These are phyloP conservation scores for Dovyalis caffra DNA, from an alignment of 345 rosid genomes.

Conservation along the genomic window DNA sequence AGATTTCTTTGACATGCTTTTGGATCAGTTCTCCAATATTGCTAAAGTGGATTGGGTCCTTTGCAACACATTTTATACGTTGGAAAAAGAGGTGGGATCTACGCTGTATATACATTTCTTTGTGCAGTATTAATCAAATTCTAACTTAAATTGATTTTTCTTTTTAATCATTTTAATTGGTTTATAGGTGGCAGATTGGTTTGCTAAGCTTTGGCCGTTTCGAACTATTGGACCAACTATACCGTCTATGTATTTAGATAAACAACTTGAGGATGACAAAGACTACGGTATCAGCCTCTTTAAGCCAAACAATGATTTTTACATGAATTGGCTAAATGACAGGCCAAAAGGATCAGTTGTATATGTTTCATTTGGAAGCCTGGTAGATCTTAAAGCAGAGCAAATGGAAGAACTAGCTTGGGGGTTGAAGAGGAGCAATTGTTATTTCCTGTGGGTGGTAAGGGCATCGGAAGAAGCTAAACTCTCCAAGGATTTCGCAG, in stretches of 20 bases:
- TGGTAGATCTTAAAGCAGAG: constrained; percentile 11
- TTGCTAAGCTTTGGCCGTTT: constrained; percentile 23
- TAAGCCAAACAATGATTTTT: constrained; percentile 7
- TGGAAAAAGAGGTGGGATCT: constrained; percentile 32
- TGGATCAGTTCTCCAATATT: constrained; percentile 32
- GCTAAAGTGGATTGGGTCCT: constrained; percentile 32
- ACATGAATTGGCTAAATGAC: constrained; percentile 22
- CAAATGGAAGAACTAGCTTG: constrained; percentile 29
- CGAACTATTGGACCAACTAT: constrained; percentile 35
- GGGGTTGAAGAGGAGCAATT: constrained; percentile 14
- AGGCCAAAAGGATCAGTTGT: constrained; percentile 28
- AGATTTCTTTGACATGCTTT: background rate
- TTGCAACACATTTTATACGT: constrained; percentile 22
- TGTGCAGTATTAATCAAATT: background rate
- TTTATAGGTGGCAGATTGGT: constrained; percentile 32
- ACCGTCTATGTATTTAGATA: constrained; percentile 40
- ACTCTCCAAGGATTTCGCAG: constrained; percentile 3
- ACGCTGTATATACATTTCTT: background rate
- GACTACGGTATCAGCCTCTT: constrained; percentile 32
- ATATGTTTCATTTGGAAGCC: constrained; percentile 33
- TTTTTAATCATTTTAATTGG: background rate
- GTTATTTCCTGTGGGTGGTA: constrained; percentile 33
- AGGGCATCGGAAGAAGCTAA: constrained; percentile 17
- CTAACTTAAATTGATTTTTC: background rate
- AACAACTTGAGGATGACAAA: constrained; percentile 22